Evolutionary conservation across 2,329 filamentous ascomycete species (phyloP), one percentile per base, ranked within the genome.

Genomic region (Volutella citrinella): DNA sequence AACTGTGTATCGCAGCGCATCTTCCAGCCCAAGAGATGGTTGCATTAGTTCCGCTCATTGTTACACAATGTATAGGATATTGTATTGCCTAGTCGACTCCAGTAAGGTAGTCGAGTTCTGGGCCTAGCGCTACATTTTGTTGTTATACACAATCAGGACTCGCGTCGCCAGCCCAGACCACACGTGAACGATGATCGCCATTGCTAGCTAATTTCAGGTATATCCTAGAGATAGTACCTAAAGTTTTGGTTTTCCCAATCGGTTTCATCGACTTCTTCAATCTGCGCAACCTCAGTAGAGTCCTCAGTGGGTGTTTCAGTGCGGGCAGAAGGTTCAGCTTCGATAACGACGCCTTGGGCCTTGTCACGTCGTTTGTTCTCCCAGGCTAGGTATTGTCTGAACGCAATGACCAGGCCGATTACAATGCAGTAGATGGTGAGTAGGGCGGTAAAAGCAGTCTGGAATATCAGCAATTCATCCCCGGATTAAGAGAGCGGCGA

Each of bases 311-410:
- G 15, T 7, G 6, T 7, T 10, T 12, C 22, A 6, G n/a, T 15
- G 5, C 18, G 17, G 8, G 13, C 3, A n/a, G n/a, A n/a, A n/a
- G n/a, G n/a, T 12, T 33, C 24, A 8, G 15, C 13, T 14, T 33
- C 31, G 13, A 33, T 33, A 12, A 7, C 13, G 13, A 27, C 18
- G 14, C 31, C 31, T 19, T 33, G 31, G 4, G 12, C 24, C 7
- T 27, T 33, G 23, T 33, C 31, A 17, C 31, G 31, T 22, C 31
- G 17, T 19, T 27, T 33, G 5, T 27, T 33, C 11, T 33, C 18
- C 31, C 24, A 21, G 7, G n/a, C 10, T 12, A 33, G 14, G 22
- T 33, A 33, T 7, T 16, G 3, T 10, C 31, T n/a, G 16, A 33
- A 33, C 6, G 15, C 10, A 6, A 8, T 14, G 3, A 33, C 10